Percentiles rank a stretch among this genome's conserved stretches.
These are phyloP conservation scores for Dryadomyces sulphureus DNA, from an alignment of 2,329 filamentous ascomycete species.

Conservation along the genomic window DNA sequence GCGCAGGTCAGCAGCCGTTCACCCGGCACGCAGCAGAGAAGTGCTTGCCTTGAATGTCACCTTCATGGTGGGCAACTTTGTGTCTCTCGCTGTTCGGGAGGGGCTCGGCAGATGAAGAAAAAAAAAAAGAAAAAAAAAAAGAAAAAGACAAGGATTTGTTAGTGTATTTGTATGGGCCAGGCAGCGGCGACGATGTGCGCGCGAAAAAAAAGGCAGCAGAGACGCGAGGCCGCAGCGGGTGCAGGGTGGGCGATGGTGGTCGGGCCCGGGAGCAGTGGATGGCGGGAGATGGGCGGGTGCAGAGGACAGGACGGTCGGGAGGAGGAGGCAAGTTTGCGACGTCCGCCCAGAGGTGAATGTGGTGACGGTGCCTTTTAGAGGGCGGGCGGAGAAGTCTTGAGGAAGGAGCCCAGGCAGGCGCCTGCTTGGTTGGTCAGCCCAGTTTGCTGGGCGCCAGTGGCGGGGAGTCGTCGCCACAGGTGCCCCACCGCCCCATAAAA, in stretches of 20 bases:
- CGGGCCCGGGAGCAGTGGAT: background rate
- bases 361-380: background rate
- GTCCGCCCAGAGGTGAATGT: background rate
- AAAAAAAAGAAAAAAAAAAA: background rate
- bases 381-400: background rate
- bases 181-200: too few species aligned
- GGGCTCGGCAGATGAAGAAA: background rate
- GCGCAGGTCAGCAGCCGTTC: conserved; percentile 1
- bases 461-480: background rate
- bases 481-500: background rate
- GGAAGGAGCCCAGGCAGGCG: background rate
- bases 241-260: background rate
- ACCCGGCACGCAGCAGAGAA: conserved; percentile 8
- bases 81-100: background rate
- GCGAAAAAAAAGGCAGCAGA: background rate
- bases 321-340: too few species aligned
- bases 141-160: too few species aligned
- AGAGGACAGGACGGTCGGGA: too few species aligned
- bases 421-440: too few species aligned
- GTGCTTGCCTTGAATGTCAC: conserved; percentile 47
- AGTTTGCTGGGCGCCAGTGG: background rate
- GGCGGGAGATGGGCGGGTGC: background rate
- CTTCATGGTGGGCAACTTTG: conserved; percentile 43
- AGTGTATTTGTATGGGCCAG: background rate
- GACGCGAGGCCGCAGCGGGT: background rate